A percentile compares a stretch with the other conserved stretches of the same genome.
Conservation (phyloP, 1,139 yeast genomes). For the Pichia sp. region DNA sequence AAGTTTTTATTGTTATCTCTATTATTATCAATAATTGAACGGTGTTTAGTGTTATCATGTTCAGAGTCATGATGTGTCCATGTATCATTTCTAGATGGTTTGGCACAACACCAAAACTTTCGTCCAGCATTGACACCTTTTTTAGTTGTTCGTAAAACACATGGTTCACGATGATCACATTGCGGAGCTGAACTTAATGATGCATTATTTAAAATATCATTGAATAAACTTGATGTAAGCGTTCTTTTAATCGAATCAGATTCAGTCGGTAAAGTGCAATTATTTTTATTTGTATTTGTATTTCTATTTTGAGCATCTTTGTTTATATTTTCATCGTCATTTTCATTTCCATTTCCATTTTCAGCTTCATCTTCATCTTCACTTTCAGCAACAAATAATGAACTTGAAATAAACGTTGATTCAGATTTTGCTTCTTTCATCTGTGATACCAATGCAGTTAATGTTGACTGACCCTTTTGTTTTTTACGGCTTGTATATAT, state of each 20-base stretch:
- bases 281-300: too few species aligned
- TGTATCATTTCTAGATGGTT: slow-evolving; percentile 24
- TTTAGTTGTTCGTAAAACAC: slow-evolving; percentile 45
- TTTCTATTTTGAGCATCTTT: too few species aligned
- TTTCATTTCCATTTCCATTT: too few species aligned
- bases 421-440: neutral
- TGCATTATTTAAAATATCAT: slow-evolving; percentile 9
- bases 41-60: neutral
- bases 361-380: slow-evolving; percentile 9
- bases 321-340: too few species aligned
- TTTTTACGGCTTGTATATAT: slow-evolving; percentile 22
- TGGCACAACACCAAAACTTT: slow-evolving; percentile 56
- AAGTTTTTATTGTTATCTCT: slow-evolving; percentile 6
- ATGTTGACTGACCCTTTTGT: slow-evolving; percentile 20
- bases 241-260: neutral
- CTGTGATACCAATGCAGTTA: slow-evolving; percentile 26
- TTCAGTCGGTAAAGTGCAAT: too few species aligned
- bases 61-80: slow-evolving; percentile 16
- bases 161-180: slow-evolving; percentile 46
- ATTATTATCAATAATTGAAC: neutral
- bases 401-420: neutral
- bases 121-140: slow-evolving; percentile 43
- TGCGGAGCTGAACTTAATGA: slow-evolving; percentile 31
- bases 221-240: slow-evolving; percentile 17
- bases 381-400: slow-evolving; percentile 16